phyloP scores from a whole-genome alignment of 2,329 filamentous ascomycete species.

The Neofusicoccum ribis region DNA sequence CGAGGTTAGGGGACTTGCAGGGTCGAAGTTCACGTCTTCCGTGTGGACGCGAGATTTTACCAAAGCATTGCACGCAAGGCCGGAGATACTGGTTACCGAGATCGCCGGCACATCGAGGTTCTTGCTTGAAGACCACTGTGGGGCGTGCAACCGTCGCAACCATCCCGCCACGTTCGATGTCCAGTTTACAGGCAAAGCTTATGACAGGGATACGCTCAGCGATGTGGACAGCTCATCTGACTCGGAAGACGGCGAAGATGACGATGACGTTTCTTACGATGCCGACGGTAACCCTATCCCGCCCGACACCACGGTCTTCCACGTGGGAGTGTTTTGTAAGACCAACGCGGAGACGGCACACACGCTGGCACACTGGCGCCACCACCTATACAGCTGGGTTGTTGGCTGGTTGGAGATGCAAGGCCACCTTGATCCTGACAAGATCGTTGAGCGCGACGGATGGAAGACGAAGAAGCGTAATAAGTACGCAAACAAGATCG shows the following conservation, averaged over 20 bases:
- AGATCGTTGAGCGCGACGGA: constrained; percentile 61
- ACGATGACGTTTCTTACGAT: constrained; percentile 46
- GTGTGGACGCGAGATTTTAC: constrained; percentile 69
- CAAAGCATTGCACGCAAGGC: constrained; percentile 65
- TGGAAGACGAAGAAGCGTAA: constrained; percentile 61
- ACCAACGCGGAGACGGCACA: constrained; percentile 70
- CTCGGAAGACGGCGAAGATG: constrained; percentile 35
- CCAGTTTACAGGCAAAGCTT: constrained; percentile 64
- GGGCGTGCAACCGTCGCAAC: constrained; percentile 68
- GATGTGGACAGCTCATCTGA: constrained; percentile 47
- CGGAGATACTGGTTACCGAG: constrained; percentile 57
- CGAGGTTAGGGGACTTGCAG: constrained; percentile 66
- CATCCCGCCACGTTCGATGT: constrained; percentile 69
- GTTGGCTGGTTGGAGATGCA: constrained; percentile 60
- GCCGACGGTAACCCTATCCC: constrained; percentile 51
- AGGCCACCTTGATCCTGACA: constrained; percentile 58
- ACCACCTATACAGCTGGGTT: constrained; percentile 71
- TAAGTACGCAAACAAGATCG: constrained; percentile 62
- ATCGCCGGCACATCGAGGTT: constrained; percentile 31
- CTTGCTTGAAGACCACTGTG: constrained; percentile 50
- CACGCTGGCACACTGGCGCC: constrained; percentile 73
- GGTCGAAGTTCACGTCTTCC: constrained; percentile 70
- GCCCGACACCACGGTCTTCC: constrained; percentile 49
- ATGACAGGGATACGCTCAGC: constrained; percentile 65
- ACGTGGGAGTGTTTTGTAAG: constrained; percentile 58